Evolutionary conservation across 208 protist genomes (phyloP).

Genomic region (Leptomonas seymouri): DNA sequence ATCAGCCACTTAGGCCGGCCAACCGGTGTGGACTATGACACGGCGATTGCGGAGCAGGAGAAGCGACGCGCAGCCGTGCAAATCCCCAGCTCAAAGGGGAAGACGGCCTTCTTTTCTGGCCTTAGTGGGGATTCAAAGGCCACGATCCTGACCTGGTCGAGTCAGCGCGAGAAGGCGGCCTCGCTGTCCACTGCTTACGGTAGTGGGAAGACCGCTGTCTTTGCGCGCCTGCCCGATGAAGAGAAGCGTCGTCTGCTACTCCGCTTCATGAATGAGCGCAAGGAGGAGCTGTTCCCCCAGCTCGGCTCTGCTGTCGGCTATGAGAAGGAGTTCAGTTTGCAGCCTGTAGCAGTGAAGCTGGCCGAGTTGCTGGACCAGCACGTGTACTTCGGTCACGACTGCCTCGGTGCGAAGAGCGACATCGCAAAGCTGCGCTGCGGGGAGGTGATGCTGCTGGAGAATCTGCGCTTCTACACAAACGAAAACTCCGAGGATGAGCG

Average conservation of each 20-base stretch:
- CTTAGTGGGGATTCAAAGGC: conserved; percentile 71
- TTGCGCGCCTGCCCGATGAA: conserved; percentile 63
- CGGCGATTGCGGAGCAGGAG: conserved; percentile 41
- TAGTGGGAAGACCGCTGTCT: conserved; percentile 65
- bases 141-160: conserved; percentile 61
- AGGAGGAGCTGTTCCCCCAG: conserved; percentile 58
- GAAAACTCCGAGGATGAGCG: conserved; percentile 93
- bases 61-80: conserved; percentile 18
- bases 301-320: conserved; percentile 53
- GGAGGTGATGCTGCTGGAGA: conserved; percentile 98
- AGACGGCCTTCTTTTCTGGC: conserved; percentile 72
- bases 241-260: conserved; percentile 68
- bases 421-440: conserved; percentile 67
- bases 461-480: conserved; percentile 99
- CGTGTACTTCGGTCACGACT: conserved; percentile 84
- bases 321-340: conserved; percentile 90
- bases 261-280: conserved; percentile 65
- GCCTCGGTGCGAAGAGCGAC: conserved; percentile 68
- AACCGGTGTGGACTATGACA: conserved; percentile 83
- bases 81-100: conserved; percentile 33
- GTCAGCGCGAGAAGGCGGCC: conserved; percentile 44
- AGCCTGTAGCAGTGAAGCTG: conserved; percentile 92
- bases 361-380: conserved; percentile 89
- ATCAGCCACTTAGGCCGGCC: conserved; percentile 98
- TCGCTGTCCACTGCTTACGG: conserved; percentile 36